Percentiles rank a stretch among this genome's conserved stretches.
These are phyloP conservation scores for Arthonia radiata DNA, from an alignment of 495 filamentous ascomycete species.

Conservation along the genomic window DNA sequence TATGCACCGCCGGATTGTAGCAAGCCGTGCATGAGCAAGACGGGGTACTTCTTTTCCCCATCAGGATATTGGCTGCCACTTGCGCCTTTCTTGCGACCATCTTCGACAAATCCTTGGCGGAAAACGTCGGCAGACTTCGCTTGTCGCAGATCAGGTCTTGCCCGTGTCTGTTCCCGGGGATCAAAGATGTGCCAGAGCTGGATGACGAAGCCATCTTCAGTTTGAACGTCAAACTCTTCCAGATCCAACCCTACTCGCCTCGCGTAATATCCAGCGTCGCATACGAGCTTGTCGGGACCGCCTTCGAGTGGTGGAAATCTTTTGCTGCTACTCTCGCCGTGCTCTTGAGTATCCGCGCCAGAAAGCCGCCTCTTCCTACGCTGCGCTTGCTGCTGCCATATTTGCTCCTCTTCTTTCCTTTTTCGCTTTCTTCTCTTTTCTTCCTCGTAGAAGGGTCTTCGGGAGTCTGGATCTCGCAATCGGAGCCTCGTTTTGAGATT, in stretches of 20 bases:
- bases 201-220: conserved; percentile 86
- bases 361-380: conserved; percentile 4
- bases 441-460: conserved; percentile 51
- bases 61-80: conserved; percentile 2
- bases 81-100: conserved; percentile 2
- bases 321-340: conserved; percentile 16
- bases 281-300: conserved; percentile 50
- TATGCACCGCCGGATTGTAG: conserved; percentile 75
- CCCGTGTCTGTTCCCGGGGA: conserved; percentile 38
- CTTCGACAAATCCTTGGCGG: not conserved
- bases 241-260: conserved; percentile 68
- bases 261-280: conserved; percentile 72
- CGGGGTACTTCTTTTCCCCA: conserved; percentile 47
- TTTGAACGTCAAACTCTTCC: conserved; percentile 65
- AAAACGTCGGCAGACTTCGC: conserved; percentile 19
- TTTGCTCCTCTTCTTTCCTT: conserved; percentile 27
- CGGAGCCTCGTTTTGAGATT: conserved; percentile 23
- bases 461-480: conserved; percentile 27
- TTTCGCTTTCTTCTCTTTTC: conserved; percentile 23
- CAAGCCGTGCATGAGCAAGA: conserved; percentile 72
- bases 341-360: conserved; percentile 12
- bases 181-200: conserved; percentile 77
- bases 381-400: conserved; percentile 27
- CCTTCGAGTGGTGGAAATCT: conserved; percentile 52
- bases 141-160: conserved; percentile 14